A percentile compares a stretch with the other conserved stretches of the same genome.
Conservation (phyloP, 192 early-diverging fungal genomes). For the Lobosporangium transversale region DNA sequence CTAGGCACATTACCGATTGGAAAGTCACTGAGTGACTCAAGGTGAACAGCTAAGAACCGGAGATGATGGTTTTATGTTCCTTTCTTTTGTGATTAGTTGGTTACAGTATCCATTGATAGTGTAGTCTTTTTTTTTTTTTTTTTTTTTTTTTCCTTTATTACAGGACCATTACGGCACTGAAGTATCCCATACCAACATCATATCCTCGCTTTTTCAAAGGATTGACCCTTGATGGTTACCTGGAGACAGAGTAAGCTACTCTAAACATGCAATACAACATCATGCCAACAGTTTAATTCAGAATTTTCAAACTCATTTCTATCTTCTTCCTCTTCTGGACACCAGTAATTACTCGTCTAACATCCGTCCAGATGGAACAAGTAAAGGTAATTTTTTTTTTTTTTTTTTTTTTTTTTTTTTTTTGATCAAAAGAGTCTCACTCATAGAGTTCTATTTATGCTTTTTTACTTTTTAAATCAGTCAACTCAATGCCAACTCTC, state of each 20-base stretch:
- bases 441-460: neutral
- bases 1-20: slow-evolving; percentile 34
- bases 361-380: slow-evolving; percentile 33
- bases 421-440: too few species aligned
- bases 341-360: slow-evolving; percentile 11
- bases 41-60: too few species aligned
- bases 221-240: slow-evolving; percentile 44
- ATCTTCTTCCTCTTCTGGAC: too few species aligned
- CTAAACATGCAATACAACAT: too few species aligned
- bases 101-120: too few species aligned
- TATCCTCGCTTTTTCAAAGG: slow-evolving; percentile 52
- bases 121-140: too few species aligned
- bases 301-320: neutral
- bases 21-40: slow-evolving; percentile 38
- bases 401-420: neutral
- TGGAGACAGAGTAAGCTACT: slow-evolving; percentile 11
- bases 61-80: too few species aligned
- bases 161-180: slow-evolving; percentile 20
- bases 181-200: slow-evolving; percentile 54
- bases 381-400: slow-evolving; percentile 27
- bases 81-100: too few species aligned
- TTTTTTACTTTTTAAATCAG: neutral
- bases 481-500: slow-evolving; percentile 23
- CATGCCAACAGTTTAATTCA: too few species aligned
- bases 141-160: too few species aligned